Base-by-base conservation (phyloP, 768 basidiomycete species). In the Glaciozyma antarctica region DNA sequence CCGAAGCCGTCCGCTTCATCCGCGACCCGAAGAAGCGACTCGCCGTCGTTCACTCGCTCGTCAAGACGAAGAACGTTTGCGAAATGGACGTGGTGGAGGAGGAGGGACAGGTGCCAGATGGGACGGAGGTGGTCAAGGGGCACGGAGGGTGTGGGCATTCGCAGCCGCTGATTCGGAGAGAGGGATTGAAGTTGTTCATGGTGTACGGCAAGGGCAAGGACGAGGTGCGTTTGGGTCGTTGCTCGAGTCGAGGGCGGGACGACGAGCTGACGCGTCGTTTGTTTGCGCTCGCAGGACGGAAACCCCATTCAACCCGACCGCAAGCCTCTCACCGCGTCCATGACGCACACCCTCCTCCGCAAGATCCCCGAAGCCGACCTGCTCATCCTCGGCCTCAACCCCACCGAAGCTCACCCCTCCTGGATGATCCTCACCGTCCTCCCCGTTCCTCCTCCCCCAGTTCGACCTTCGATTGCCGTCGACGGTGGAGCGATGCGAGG, bases 371-470 rank as follows among this genome's bases (percentile, higher is more conserved):
- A 91, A 66, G 82, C 84, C 17, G 94, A 98, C 75, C 82, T 98
- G 21, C 83, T 86, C 68, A 81, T 92, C 32, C 84, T 98, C 70
- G 95, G 95, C 45, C 84, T 98, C 15, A 93, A 88, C 32, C 89
- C 92, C 64, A 89, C 90, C 75, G 98, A 95, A 75, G 94, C 95
- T 10, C 85, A 93, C 49, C 95, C 95, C 3, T 91, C 97, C 74
- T 99, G 95, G 95, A 98, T 99, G 95, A 95, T 99, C 71, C 79
- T 98, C 49, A 98, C 95, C 0, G 91, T 97, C 45, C 82, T 98
- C 76, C 95, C 95, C 44, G 94, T 99, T 0, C 95, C 95, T 2
- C 95, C 95, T 2, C 94, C 94, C 9, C 91, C 95, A 12, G 95
- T 99, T 61, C 90, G 95, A 57, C 95, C 95, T 0, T 94, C 91